A percentile compares a stretch with the other conserved stretches of the same genome.
phyloP scores from a whole-genome alignment of 1,139 yeast genomes.

The Yamadazyma spencermartinsiae region DNA sequence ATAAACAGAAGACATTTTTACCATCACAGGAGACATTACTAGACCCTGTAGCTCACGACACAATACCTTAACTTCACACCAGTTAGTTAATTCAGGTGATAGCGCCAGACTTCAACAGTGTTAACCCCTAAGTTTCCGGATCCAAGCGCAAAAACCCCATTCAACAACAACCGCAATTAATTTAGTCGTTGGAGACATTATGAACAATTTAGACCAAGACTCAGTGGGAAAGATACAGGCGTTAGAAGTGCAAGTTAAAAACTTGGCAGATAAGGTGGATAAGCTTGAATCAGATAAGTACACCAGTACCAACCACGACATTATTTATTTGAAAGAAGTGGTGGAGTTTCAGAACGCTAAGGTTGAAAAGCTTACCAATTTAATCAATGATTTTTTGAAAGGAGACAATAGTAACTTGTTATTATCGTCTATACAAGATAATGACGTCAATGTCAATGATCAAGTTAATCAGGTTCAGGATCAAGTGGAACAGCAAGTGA shows the following conservation, averaged over 20 bases:
- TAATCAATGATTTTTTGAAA: conserved; percentile 34
- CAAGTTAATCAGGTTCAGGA: conserved; percentile 15
- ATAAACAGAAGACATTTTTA: conserved; percentile 2
- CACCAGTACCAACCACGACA: conserved; percentile 30
- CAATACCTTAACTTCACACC: too few species aligned
- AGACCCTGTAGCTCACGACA: too few species aligned
- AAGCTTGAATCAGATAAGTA: conserved; percentile 23
- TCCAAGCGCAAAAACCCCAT: too few species aligned
- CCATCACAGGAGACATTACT: too few species aligned
- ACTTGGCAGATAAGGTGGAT: conserved; percentile 14
- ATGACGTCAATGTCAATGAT: conserved; percentile 16
- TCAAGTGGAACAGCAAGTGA: conserved; percentile 20
- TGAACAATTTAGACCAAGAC: conserved; percentile 1
- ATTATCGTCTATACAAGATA: conserved; percentile 25
- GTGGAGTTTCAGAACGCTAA: conserved; percentile 41
- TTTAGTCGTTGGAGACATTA: too few species aligned
- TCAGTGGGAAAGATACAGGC: not conserved
- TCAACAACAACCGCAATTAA: too few species aligned
- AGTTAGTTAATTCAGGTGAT: too few species aligned
- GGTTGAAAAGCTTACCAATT: conserved; percentile 38
- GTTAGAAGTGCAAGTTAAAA: conserved; percentile 15
- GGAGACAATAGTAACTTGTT: conserved; percentile 28
- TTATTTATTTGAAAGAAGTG: conserved; percentile 37
- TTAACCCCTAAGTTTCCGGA: too few species aligned
- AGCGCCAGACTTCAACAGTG: too few species aligned